Evolutionary conservation across 2,329 filamentous ascomycete species (phyloP).

Genomic region (Pseudocercospora crystallina): DNA sequence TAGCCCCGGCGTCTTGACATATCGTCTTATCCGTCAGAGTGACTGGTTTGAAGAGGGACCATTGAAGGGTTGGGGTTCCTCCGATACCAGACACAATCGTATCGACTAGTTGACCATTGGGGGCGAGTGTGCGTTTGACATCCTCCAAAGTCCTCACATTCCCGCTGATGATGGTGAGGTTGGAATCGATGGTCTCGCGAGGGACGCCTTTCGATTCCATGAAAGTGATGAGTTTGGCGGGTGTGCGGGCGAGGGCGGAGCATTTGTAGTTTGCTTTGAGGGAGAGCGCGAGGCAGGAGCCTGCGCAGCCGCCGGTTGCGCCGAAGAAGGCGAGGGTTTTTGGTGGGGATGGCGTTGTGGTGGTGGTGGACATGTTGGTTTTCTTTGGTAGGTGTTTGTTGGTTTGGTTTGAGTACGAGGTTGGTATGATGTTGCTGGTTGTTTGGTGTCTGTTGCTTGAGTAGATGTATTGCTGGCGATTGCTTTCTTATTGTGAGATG

Average conservation of each 20-base stretch:
- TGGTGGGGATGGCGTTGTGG: constrained; percentile 9
- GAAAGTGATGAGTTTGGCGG: constrained; percentile 48
- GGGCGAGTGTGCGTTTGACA: constrained; percentile 41
- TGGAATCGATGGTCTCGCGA: constrained; percentile 33
- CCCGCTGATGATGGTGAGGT: constrained; percentile 52
- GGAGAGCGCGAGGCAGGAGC: constrained; percentile 42
- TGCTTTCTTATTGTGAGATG: too few species aligned
- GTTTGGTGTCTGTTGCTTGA: too few species aligned
- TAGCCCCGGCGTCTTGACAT: constrained; percentile 35
- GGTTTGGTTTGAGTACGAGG: too few species aligned
- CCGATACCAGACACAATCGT: constrained; percentile 52
- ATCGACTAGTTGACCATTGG: constrained; percentile 36
- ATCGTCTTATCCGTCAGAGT: constrained; percentile 36
- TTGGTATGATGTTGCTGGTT: too few species aligned
- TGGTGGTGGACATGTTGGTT: background rate
- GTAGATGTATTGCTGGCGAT: too few species aligned
- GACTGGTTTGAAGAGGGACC: constrained; percentile 31
- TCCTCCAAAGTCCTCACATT: constrained; percentile 44
- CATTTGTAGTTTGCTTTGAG: constrained; percentile 44
- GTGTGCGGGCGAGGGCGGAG: constrained; percentile 51
- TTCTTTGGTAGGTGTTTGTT: too few species aligned
- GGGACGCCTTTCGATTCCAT: constrained; percentile 44
- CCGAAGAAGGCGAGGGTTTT: constrained; percentile 53
- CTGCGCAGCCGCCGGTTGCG: constrained; percentile 52
- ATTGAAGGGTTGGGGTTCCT: constrained; percentile 31